Evolutionary conservation across 2,329 filamentous ascomycete species (phyloP).

Genomic region (Alternaria arborescens): DNA sequence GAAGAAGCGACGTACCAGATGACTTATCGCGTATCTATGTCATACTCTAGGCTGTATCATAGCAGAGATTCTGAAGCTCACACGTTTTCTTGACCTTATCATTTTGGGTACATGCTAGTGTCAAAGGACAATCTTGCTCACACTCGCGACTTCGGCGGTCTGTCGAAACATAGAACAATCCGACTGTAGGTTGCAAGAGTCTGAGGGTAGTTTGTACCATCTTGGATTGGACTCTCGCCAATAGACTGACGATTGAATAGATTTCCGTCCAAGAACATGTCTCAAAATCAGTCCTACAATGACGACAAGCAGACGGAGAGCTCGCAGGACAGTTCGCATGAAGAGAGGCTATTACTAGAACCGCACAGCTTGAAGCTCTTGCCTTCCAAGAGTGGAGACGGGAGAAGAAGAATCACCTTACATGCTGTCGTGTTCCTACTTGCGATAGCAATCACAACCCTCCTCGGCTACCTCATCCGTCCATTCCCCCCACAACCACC

Average conservation of each 20-base stretch:
- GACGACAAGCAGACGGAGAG: neutral
- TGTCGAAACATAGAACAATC: neutral
- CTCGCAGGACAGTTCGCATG: neutral
- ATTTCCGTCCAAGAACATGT: neutral
- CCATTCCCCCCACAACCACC: neutral
- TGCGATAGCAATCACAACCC: slow-evolving; percentile 4
- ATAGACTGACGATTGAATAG: neutral
- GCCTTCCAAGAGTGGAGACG: neutral
- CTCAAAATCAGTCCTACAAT: neutral
- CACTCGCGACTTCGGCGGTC: neutral
- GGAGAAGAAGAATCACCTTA: neutral
- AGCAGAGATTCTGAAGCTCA: neutral
- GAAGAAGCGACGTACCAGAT: neutral
- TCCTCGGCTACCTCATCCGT: neutral
- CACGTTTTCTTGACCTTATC: neutral
- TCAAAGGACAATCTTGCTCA: neutral
- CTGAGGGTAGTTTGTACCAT: neutral
- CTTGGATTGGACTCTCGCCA: neutral
- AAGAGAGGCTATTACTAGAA: neutral
- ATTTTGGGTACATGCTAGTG: neutral
- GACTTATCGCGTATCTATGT: neutral
- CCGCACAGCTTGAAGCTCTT: neutral
- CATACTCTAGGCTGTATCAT: neutral
- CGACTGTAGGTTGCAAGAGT: neutral
- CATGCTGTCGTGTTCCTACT: neutral